Evolutionary conservation across 305 asterid species (phyloP), one percentile per base, ranked within the genome.

Genomic region (Fraxinus paxiana): DNA sequence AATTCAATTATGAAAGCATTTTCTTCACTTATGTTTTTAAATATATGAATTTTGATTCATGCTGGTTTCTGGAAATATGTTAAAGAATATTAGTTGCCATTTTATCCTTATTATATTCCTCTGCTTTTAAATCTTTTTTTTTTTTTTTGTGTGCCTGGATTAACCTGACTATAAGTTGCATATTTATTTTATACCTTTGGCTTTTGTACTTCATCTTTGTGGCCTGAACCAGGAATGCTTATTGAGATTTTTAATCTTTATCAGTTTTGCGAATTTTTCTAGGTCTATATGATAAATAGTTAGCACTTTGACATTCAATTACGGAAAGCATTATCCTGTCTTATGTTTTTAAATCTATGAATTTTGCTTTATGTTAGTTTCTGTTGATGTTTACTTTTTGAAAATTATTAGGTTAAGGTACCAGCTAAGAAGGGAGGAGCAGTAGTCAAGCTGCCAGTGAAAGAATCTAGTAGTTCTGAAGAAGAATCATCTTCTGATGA

Each of bases 401-500:
- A 59, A 12, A 37, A 22, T 13, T 63, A 12, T 22, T 43, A 65
- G 81, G 75, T 65, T 35, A 78, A 78, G 76, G 63, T 43, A 37
- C 77, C 82, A 15, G 82, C 82, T 22, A 79, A 67, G 76, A 67
- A 79, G 67, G 71, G 71, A 20, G 15, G 33, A 22, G 71, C 31
- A 22, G n/a, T 12, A 17, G 37, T 67, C 74, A 67, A 67, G n/a
- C 74, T 4, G 0, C 18, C 20, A 0, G 74, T 30, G 20, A 15
- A 67, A 30, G 37, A 67, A 30, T 28, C 20, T 67, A 67, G 74
- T 30, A 26, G 38, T 26, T 67, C 74, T 67, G 74, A 67, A 22
- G 61, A 48, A 48, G 82, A 79, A 38, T 20, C 65, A 38, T 79
- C 82, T 28, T 41, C 77, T 79, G 82, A 67, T 41, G 77, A 69